phyloP scores from a whole-genome alignment of 2,329 filamentous ascomycete species.

The Triangularia verruculosa region DNA sequence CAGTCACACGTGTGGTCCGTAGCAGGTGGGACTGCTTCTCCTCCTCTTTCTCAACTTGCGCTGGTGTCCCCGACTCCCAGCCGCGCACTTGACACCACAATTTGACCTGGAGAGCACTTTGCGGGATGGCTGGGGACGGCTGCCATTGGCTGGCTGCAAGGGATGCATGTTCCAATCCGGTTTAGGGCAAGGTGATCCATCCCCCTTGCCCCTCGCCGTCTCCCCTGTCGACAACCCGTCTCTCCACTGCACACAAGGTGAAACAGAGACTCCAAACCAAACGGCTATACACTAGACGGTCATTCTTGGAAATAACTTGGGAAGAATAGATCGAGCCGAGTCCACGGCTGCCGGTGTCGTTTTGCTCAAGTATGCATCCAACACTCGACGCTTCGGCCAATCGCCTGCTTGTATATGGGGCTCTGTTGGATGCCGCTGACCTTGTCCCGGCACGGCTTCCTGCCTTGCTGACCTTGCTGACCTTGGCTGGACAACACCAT shows the following conservation, averaged over 20 bases:
- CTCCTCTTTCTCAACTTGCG: constrained; percentile 13
- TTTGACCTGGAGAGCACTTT: constrained; percentile 9
- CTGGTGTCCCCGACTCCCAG: constrained; percentile 9
- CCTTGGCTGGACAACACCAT: no score
- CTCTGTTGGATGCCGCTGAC: background rate
- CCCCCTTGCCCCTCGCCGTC: constrained; percentile 1
- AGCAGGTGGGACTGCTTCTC: background rate
- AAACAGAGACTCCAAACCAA: background rate
- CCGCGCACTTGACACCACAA: constrained; percentile 15
- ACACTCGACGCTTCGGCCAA: background rate
- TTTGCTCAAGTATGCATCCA: background rate
- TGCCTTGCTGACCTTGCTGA: background rate
- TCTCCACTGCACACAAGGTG: background rate
- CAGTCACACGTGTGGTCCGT: background rate
- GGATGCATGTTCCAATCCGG: constrained; percentile 10
- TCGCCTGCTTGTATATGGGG: background rate
- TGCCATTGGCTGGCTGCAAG: constrained; percentile 24
- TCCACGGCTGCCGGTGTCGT: background rate
- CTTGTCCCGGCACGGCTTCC: background rate
- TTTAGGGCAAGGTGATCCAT: constrained; percentile 12
- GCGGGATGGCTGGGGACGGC: constrained; percentile 26
- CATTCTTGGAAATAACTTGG: no score
- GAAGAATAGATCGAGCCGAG: background rate
- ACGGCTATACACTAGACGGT: background rate
- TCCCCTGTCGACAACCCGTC: background rate